These are phyloP conservation scores for Pistacia vera DNA, from an alignment of 345 rosid species.

Conservation along the genomic window DNA sequence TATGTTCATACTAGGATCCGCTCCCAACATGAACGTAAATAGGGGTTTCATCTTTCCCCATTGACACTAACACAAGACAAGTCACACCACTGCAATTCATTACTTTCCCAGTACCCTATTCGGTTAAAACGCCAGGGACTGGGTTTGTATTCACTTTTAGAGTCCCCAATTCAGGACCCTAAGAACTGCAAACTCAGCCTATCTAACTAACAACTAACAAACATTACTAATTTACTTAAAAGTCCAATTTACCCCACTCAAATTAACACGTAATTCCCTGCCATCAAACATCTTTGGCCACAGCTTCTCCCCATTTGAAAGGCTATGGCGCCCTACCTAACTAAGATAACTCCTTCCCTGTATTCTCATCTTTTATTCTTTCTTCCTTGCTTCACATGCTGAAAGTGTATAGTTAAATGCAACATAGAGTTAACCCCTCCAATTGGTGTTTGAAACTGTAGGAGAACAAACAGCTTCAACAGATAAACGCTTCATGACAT, in stretches of 20 bases:
- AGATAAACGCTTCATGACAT: conserved; percentile 68
- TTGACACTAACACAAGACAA: conserved; percentile 16
- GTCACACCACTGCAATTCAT: conserved; percentile 32
- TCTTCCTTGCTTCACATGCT: conserved; percentile 27
- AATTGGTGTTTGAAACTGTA: conserved; percentile 32
- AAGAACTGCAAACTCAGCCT: conserved; percentile 40
- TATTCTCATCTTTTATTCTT: conserved; percentile 17
- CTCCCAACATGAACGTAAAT: conserved; percentile 52
- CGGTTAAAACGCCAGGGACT: conserved; percentile 44
- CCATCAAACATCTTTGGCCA: conserved; percentile 29
- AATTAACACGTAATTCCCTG: conserved; percentile 25
- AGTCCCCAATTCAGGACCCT: conserved; percentile 38
- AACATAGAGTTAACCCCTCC: conserved; percentile 45
- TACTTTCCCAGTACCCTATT: conserved; percentile 34
- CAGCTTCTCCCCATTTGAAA: conserved; percentile 28
- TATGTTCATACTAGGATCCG: conserved; percentile 43
- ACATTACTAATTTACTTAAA: conserved; percentile 22
- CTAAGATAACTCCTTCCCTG: conserved; percentile 12
- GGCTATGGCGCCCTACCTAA: conserved; percentile 20
- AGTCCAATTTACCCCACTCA: conserved; percentile 21
- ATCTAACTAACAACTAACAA: conserved; percentile 27
- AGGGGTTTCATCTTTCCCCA: conserved; percentile 27
- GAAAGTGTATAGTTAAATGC: conserved; percentile 47
- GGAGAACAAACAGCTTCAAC: conserved; percentile 87
- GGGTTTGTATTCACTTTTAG: conserved; percentile 34